phyloP scores from a whole-genome alignment of 495 filamentous ascomycete genomes.

The Cryomyces minteri region DNA sequence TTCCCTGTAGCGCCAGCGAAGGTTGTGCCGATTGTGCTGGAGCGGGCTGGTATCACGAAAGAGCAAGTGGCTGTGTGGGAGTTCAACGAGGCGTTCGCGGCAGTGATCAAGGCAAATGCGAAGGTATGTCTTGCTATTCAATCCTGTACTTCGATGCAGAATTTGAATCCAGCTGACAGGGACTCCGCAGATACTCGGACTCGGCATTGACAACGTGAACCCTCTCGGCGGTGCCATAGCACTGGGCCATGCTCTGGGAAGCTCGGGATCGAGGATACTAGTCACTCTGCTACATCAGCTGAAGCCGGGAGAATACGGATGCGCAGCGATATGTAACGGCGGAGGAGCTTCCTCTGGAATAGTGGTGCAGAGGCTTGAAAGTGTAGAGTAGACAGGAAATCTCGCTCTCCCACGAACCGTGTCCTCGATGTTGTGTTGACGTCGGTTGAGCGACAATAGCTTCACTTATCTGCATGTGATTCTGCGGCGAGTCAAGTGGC shows the following conservation, averaged over 20 bases:
- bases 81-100: constrained; percentile 96
- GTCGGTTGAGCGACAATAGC: too few species aligned
- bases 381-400: background rate
- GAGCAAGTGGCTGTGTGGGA: constrained; percentile 89
- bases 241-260: constrained; percentile 85
- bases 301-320: constrained; percentile 79
- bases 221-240: constrained; percentile 81
- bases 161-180: too few species aligned
- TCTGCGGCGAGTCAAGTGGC: too few species aligned
- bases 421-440: too few species aligned
- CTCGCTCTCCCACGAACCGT: too few species aligned
- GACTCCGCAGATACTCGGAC: constrained; percentile 44
- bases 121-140: constrained; percentile 31
- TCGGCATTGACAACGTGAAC: constrained; percentile 65
- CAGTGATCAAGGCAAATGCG: constrained; percentile 87
- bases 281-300: constrained; percentile 81
- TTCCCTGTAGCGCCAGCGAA: constrained; percentile 88
- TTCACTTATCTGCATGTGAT: too few species aligned
- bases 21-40: constrained; percentile 78
- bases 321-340: constrained; percentile 92
- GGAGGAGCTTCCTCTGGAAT: constrained; percentile 83
- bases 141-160: too few species aligned
- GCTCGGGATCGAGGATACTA: constrained; percentile 83
- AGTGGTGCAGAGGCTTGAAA: constrained; percentile 72
- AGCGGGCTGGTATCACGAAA: constrained; percentile 71